Evolutionary conservation across 2,329 filamentous ascomycete species (phyloP), one percentile per base, ranked within the genome.

Genomic region (Cladosporium phlei): DNA sequence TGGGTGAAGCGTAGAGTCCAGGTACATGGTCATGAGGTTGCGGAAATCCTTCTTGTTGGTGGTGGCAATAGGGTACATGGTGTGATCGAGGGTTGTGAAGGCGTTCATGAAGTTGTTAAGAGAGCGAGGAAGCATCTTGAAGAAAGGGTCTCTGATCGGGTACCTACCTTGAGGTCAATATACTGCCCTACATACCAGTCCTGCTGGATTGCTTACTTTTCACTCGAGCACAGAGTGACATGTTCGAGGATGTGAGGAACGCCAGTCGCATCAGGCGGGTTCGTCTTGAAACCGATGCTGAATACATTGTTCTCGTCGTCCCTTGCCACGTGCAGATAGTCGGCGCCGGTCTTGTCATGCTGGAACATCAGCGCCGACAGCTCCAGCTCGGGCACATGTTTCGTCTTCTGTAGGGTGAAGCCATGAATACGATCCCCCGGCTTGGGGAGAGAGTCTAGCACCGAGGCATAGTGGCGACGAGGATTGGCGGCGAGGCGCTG

Each of bases 81-180:
- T 98, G 66, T 98, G 90, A 62, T 97, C 91, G 17, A 89, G 86
- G 20, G 90, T 89, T 32, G 93, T 98, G 65, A 97, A 95, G 51
- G 93, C 93, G 67, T 98, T 98, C 93, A 98, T 98, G 64, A 96
- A 98, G 69, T 97, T 98, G 54, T 93, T 96, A n/a, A 98, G 77
- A 4, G 93, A 96, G 58, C 93, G 83, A 17, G 93, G 93, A 20
- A 98, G 79, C 93, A 98, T 98, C 78, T 97, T 98, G 76, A 98
- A 98, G 75, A 98, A 98, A 0, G 93, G 93, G 62, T 98, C 93
- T 52, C 93, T 88, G 49, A 98, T 91, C n/a, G 93, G 93, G 64
- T 90, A 95, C 66, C 87, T 91, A 63, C 42, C 48, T 35, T 20
- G 24, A 17, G 46, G 16, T 56, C 37, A 51, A 51, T 27, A 45